Conservation (phyloP, 1,284 basidiomycete species). For the Paramarasmius palmivorus region DNA sequence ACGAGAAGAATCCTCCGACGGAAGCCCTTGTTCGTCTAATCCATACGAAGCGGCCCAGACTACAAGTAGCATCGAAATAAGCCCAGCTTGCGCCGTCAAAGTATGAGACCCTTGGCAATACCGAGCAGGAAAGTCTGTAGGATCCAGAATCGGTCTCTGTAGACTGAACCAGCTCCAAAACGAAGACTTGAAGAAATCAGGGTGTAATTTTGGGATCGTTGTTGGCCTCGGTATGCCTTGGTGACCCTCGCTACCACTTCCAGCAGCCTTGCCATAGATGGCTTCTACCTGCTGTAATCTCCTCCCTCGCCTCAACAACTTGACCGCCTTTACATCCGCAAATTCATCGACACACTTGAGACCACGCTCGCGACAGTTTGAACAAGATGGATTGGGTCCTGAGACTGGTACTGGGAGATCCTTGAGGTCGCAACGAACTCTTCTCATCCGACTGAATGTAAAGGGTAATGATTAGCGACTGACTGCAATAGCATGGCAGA, state of each 20-base stretch:
- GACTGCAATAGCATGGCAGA: conserved; percentile 25
- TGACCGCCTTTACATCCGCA: conserved; percentile 84
- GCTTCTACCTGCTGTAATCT: conserved; percentile 85
- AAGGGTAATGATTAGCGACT: neutral
- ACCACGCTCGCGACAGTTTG: conserved; percentile 58
- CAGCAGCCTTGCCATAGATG: conserved; percentile 57
- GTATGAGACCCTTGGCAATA: conserved; percentile 61
- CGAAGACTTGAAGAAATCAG: conserved; percentile 77
- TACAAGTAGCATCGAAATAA: conserved; percentile 72
- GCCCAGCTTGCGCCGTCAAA: conserved; percentile 58
- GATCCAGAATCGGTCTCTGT: conserved; percentile 76
- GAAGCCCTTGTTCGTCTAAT: conserved; percentile 71
- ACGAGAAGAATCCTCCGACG: conserved; percentile 10
- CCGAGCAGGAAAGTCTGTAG: conserved; percentile 71
- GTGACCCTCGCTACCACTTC: conserved; percentile 27
- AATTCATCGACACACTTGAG: conserved; percentile 72
- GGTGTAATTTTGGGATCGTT: conserved; percentile 69
- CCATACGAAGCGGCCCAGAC: conserved; percentile 88
- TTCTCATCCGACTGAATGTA: conserved; percentile 27
- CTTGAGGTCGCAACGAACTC: conserved; percentile 81
- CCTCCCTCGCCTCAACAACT: conserved; percentile 79
- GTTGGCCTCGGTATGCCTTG: conserved; percentile 34
- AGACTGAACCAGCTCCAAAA: conserved; percentile 83
- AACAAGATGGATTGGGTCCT: conserved; percentile 65
- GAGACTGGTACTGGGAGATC: conserved; percentile 55